Evolutionary conservation across 805 yeast genomes (phyloP), one percentile per base, ranked within the genome.

Genomic region (Saccharomycopsis schoenii): DNA sequence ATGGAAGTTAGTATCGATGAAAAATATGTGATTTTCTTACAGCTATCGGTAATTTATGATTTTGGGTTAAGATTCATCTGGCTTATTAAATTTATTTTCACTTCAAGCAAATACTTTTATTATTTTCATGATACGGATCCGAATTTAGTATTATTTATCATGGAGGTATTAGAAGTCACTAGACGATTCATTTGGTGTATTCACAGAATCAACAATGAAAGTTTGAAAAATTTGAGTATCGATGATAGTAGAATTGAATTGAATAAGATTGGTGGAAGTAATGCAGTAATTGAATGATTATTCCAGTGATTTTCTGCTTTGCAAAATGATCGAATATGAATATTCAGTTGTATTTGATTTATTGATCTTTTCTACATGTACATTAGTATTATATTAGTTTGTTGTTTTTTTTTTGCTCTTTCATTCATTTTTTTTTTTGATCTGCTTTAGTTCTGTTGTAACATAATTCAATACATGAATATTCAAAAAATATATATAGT

Each of bases 161-260:
- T 89, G 60, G 94, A 92, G 68, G 66, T 82, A 2, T 72, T 92
- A 59, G 99, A 94, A 70, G 76, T 94, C 6, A 66, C 85, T 9
- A 79, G 99, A 73, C 80, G 99, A 69, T 89, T 92, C 83, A 73
- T 90, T 58, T 94, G 99, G 99, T 61, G 66, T 42, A 57, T 63
- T 52, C 65, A 63, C 57, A 47, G 65, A 50, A 17, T 63, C 14
- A 61, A 63, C 36, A 56, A 52, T 37, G 64, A 62, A 39, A 58
- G 57, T 14, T 14, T 62, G 6, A 29, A 25, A 11, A 42, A 43
- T 36, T 19, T 37, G n/a, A 19, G 8, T 39, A 43, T 34, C 8
- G 55, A 37, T 37, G 52, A 47, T 47, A 47, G 4, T 24, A 47
- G 52, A 17, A 47, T 47, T 3, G 36, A 47, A 21, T 19, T 47